Base-by-base conservation (phyloP, 208 protist genomes). In the Crithidia mellificae region DNA sequence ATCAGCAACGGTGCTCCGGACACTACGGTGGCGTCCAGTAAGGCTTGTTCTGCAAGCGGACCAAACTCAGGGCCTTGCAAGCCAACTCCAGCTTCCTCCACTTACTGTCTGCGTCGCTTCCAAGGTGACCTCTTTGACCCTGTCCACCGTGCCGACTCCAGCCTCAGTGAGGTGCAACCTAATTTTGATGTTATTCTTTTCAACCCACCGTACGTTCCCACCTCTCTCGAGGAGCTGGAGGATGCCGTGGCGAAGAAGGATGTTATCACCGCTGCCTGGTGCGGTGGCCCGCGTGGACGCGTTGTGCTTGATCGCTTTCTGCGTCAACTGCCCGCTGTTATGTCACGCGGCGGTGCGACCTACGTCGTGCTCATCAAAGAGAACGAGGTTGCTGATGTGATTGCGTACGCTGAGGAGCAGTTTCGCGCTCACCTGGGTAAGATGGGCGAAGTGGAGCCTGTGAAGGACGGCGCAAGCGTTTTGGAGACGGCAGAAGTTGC, bases 131-230 rank as follows among this genome's bases (percentile, higher is more conserved):
- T 82, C 8, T 74, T 82, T 20, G 6, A 38, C 19, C 44, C 66
- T 8, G 25, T 80, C 14, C 44, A 30, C 32, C 0, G 3, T 65
- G 6, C n/a, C 15, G 3, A 46, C 8, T 20, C 8, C 6, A 2
- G n/a, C 41, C 12, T 2, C 7, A 14, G 2, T 39, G n/a, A 22
- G 5, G 30, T 1, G 9, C 11, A 30, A 6, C 11, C 27, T 7
- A 30, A 56, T 12, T 91, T 92, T 63, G 91, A 96, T 59, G 71
- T 94, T 1, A 66, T 96, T 8, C 72, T 96, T 20, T 94, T 94
- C 67, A 96, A 96, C 56, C 91, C 91, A 14, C 91, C 91, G 9
- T 96, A 96, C 68, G 91, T 96, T 32, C 91, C 91, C 20, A 96
- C 91, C 2, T 88, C 79, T 12, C 74, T 85, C 66, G 82, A 83